Conservation (phyloP, 306 rosid species). For the Quercus gilva region DNA sequence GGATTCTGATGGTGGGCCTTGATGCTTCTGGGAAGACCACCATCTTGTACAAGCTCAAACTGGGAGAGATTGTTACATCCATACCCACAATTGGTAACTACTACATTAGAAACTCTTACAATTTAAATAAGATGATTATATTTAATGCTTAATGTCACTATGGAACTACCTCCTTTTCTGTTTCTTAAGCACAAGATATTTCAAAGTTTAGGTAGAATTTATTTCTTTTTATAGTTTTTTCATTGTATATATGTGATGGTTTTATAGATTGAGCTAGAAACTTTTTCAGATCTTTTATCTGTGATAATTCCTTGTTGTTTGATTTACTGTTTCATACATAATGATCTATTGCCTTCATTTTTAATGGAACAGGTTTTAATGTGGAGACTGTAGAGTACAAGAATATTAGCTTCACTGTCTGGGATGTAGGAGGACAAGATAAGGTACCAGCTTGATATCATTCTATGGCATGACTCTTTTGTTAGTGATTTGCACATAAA, state of each 20-base stretch:
- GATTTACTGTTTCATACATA: background rate
- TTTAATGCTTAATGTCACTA: background rate
- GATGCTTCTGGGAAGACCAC: conserved; percentile 61
- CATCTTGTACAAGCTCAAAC: conserved; percentile 44
- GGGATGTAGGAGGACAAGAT: conserved; percentile 61
- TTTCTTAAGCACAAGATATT: background rate
- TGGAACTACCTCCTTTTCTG: background rate
- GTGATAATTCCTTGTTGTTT: background rate
- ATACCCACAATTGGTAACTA: conserved; percentile 42
- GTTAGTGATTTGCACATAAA: no score
- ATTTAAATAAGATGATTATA: background rate
- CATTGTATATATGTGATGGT: background rate
- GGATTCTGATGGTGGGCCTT: conserved; percentile 52
- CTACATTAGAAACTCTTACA: background rate
- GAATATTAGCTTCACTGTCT: conserved; percentile 37
- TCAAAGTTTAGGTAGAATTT: background rate
- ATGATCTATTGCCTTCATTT: conserved; percentile 1
- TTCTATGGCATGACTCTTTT: background rate
- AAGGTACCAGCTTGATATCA: conserved; percentile 30
- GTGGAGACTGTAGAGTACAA: conserved; percentile 45
- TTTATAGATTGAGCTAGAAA: background rate
- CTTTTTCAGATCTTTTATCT: no score
- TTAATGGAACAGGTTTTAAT: conserved; percentile 45
- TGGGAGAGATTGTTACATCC: conserved; percentile 33
- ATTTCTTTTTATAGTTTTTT: background rate